A percentile compares a stretch with the other conserved stretches of the same genome.
These are phyloP conservation scores for Rhodotorula diobovata DNA, from an alignment of 768 basidiomycete species.

Conservation along the genomic window DNA sequence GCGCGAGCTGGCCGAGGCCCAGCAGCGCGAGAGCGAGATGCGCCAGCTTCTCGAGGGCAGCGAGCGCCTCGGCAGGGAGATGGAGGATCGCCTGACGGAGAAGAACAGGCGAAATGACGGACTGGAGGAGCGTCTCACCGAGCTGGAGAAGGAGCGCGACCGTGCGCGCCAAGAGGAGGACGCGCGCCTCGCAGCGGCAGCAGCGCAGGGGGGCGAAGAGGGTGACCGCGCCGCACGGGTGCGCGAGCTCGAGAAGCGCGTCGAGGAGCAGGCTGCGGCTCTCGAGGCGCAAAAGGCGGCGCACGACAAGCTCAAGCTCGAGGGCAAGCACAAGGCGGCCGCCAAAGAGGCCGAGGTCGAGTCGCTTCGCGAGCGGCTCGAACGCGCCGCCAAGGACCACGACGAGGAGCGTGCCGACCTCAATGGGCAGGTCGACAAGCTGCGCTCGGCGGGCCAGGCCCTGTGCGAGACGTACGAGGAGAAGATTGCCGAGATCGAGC, in stretches of 20 bases:
- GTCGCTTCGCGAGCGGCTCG: slow-evolving; percentile 54
- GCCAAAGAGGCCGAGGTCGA: slow-evolving; percentile 62
- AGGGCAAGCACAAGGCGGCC: slow-evolving; percentile 23
- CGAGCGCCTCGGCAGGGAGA: slow-evolving; percentile 36
- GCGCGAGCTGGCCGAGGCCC: slow-evolving; percentile 46
- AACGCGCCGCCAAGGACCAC: slow-evolving; percentile 51
- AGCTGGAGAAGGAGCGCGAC: slow-evolving; percentile 57
- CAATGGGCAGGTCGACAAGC: slow-evolving; percentile 68
- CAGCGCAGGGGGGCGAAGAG: slow-evolving; percentile 8
- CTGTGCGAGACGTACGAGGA: slow-evolving; percentile 94
- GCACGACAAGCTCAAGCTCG: slow-evolving; percentile 16
- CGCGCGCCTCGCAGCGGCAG: slow-evolving; percentile 46
- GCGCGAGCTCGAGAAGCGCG: slow-evolving; percentile 41
- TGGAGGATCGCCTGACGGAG: slow-evolving; percentile 50
- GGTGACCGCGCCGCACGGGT: slow-evolving; percentile 26
- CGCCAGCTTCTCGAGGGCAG: slow-evolving; percentile 39
- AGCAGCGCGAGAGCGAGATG: slow-evolving; percentile 37
- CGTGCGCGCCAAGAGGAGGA: slow-evolving; percentile 55
- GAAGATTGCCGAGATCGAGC: slow-evolving; percentile 65
- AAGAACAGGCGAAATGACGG: slow-evolving; percentile 41
- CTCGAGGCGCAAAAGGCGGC: slow-evolving; percentile 41
- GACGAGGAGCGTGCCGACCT: slow-evolving; percentile 65
- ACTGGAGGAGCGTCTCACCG: slow-evolving; percentile 52
- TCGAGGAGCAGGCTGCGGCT: slow-evolving; percentile 38
- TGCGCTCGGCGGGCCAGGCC: slow-evolving; percentile 83